Conservation (phyloP, 257 asterid genomes). For the Petunia secreta region DNA sequence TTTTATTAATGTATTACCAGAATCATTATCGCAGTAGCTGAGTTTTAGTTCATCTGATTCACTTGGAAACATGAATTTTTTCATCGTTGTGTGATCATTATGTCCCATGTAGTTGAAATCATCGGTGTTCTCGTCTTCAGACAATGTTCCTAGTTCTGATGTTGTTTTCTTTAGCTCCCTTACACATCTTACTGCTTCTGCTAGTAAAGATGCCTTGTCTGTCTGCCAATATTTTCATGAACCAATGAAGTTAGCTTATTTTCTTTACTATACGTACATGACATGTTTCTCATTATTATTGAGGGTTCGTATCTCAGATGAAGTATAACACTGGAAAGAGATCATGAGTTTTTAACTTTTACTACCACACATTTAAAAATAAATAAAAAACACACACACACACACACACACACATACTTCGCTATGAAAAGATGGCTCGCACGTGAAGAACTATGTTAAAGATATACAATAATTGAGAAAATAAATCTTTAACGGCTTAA, state of each 20-base stretch:
- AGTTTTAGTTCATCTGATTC: constrained; percentile 73
- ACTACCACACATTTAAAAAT: not conserved
- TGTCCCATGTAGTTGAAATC: not conserved
- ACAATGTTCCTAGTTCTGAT: constrained; percentile 34
- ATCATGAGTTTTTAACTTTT: too few relatives aligned
- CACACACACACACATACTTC: not conserved
- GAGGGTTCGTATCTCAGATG: too few relatives aligned
- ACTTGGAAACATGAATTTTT: constrained; percentile 43
- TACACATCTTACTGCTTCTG: constrained; percentile 80
- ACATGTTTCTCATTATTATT: too few relatives aligned
- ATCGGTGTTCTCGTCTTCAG: constrained; percentile 7
- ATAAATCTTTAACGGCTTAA: too few relatives aligned
- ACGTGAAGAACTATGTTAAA: too few relatives aligned
- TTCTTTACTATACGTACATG: not conserved
- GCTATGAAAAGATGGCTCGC: too few relatives aligned
- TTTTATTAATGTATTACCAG: constrained; percentile 34
- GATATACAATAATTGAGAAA: too few relatives aligned
- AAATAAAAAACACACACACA: not conserved
- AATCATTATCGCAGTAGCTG: constrained; percentile 35
- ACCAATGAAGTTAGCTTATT: not conserved
- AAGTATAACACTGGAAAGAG: too few relatives aligned
- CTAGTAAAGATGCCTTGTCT: constrained; percentile 89
- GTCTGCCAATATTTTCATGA: constrained; percentile 45
- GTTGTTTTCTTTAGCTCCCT: constrained; percentile 67
- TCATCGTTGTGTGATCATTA: constrained; percentile 19